These are phyloP conservation scores for Botryotinia calthae DNA, from an alignment of 2,329 filamentous ascomycete species.

Conservation along the genomic window DNA sequence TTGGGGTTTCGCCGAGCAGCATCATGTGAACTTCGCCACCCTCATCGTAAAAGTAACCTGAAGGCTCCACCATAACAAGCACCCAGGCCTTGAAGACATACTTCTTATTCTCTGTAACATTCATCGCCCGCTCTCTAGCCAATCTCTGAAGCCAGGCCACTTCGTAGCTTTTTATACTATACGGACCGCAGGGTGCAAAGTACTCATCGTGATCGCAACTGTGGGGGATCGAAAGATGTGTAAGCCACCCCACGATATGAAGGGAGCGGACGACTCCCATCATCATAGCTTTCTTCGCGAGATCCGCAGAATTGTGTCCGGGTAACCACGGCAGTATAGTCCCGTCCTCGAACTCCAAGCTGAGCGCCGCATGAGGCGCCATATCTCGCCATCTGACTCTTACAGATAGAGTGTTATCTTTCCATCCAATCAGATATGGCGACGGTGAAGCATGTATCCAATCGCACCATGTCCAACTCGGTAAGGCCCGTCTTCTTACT, in stretches of 20 bases:
- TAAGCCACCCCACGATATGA: not conserved
- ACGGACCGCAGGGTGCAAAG: rapidly evolving
- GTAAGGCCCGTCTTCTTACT: not conserved
- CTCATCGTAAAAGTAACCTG: too few relatives aligned
- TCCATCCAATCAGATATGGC: rapidly evolving
- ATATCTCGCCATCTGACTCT: rapidly evolving
- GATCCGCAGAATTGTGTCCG: not conserved
- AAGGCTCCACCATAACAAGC: not conserved
- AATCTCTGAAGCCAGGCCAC: not conserved
- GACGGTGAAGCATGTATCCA: not conserved
- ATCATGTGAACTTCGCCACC: not conserved
- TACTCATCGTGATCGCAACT: not conserved
- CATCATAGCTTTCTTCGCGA: not conserved
- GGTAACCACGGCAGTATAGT: not conserved
- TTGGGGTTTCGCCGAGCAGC: not conserved
- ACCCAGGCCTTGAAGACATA: not conserved
- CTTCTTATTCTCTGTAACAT: not conserved
- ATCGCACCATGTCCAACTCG: not conserved
- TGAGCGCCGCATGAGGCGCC: rapidly evolving
- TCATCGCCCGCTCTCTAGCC: not conserved
- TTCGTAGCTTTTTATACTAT: rapidly evolving
- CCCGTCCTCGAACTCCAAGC: not conserved
- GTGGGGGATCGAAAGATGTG: rapidly evolving
- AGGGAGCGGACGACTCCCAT: not conserved
- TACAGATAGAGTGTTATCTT: rapidly evolving